These are phyloP conservation scores for Cyathus striatus DNA, from an alignment of 768 basidiomycete species.

Conservation along the genomic window DNA sequence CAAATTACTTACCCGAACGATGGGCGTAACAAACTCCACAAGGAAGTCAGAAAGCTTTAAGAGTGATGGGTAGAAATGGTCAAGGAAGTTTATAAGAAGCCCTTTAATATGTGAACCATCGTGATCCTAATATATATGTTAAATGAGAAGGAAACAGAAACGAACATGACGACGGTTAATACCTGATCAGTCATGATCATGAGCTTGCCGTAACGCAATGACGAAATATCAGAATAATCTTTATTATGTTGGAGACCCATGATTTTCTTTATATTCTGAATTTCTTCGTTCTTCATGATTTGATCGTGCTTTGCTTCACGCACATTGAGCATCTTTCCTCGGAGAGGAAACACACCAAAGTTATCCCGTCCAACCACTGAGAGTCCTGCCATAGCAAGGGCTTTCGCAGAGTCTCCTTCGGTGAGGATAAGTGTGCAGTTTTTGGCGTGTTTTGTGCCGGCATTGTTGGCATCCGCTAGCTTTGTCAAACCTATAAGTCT, in stretches of 20 bases:
- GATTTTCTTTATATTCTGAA: constrained; percentile 97
- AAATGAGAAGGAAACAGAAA: constrained; percentile 1
- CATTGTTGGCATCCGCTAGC: constrained; percentile 95
- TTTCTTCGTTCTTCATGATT: constrained; percentile 97
- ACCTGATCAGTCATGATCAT: constrained; percentile 99
- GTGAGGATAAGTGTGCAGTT: constrained; percentile 95
- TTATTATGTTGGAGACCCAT: constrained; percentile 94
- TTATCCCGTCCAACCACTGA: constrained; percentile 93
- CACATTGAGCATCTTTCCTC: constrained; percentile 95
- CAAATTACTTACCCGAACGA: constrained; percentile 69
- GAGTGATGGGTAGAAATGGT: constrained; percentile 94
- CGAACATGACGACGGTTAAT: constrained; percentile 11
- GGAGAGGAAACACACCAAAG: constrained; percentile 96
- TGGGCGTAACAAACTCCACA: constrained; percentile 97
- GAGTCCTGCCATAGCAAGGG: constrained; percentile 91
- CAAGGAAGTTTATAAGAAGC: constrained; percentile 96
- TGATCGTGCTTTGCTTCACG: constrained; percentile 94
- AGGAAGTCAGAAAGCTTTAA: constrained; percentile 88
- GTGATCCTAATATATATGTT: constrained; percentile 76
- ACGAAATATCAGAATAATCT: constrained; percentile 64
- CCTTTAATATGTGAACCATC: constrained; percentile 99
- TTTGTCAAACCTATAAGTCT: constrained; percentile 91
- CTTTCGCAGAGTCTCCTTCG: constrained; percentile 99
- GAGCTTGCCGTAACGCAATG: constrained; percentile 85
- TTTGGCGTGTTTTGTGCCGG: constrained; percentile 75